Evolutionary conservation across 805 yeast genomes (phyloP).

Genomic region (Metschnikowia chrysomelidarum): DNA sequence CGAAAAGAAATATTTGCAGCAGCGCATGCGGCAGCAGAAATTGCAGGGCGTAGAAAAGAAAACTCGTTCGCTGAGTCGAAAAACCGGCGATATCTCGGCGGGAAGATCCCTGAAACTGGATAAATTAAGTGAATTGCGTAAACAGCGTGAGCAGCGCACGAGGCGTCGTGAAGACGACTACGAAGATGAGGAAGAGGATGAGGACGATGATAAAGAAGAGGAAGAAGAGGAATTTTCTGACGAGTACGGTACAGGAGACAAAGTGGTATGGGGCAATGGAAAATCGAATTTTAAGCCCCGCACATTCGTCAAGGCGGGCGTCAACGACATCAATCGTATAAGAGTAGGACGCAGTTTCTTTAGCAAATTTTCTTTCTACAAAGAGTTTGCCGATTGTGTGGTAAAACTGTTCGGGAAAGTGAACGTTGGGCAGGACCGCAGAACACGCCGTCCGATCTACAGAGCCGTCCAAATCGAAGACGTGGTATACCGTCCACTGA

Average conservation of each 20-base stretch:
- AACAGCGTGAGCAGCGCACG: slow-evolving; percentile 67
- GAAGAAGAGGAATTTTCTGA: slow-evolving; percentile 35
- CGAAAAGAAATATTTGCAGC: slow-evolving; percentile 79
- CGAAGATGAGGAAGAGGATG: slow-evolving; percentile 26
- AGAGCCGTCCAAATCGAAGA: slow-evolving; percentile 81
- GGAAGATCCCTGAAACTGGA: slow-evolving; percentile 42
- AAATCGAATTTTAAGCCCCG: slow-evolving; percentile 23
- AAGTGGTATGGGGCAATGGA: slow-evolving; percentile 36
- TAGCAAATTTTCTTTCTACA: slow-evolving; percentile 74
- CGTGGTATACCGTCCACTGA: slow-evolving; percentile 45
- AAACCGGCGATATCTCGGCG: slow-evolving; percentile 21
- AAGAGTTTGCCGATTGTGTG: slow-evolving; percentile 69
- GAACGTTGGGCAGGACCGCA: slow-evolving; percentile 69
- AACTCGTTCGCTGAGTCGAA: slow-evolving; percentile 41
- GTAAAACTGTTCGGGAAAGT: slow-evolving; percentile 79
- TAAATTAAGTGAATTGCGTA: slow-evolving; percentile 69
- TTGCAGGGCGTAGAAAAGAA: slow-evolving; percentile 19
- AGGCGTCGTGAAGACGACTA: slow-evolving; percentile 29
- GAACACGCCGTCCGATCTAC: slow-evolving; percentile 63
- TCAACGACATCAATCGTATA: slow-evolving; percentile 67
- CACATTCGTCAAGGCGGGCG: slow-evolving; percentile 44
- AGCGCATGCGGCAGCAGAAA: slow-evolving; percentile 67
- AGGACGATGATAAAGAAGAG: slow-evolving; percentile 34
- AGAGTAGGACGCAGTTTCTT: slow-evolving; percentile 77
- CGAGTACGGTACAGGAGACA: slow-evolving; percentile 35